These are phyloP conservation scores for Auriscalpium orientale DNA, from an alignment of 768 basidiomycete species.

Conservation along the genomic window DNA sequence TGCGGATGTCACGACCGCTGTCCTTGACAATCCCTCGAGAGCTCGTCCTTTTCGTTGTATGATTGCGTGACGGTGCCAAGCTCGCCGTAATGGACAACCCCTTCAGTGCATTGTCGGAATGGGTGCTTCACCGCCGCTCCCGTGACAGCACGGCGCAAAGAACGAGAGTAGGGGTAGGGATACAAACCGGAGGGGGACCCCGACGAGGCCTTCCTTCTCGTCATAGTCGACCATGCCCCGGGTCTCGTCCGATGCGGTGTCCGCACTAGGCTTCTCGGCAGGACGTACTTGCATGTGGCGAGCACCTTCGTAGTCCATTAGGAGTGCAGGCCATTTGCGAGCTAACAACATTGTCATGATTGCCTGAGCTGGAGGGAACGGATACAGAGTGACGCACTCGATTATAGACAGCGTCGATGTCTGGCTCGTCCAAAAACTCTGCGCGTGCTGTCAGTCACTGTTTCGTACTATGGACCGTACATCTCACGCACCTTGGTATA, in stretches of 20 bases:
- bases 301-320: conserved; percentile 65
- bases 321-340: conserved; percentile 54
- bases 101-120: conserved; percentile 49
- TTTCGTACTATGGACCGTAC: neutral
- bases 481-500: conserved; percentile 41
- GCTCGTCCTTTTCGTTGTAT: conserved; percentile 32
- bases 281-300: conserved; percentile 53
- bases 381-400: conserved; percentile 28
- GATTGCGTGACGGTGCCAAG: conserved; percentile 44
- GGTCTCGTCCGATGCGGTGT: conserved; percentile 46
- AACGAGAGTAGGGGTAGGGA: conserved; percentile 32
- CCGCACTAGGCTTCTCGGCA: conserved; percentile 50
- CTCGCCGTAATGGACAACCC: conserved; percentile 46
- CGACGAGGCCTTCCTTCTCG: conserved; percentile 38
- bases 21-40: conserved; percentile 28
- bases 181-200: conserved; percentile 35
- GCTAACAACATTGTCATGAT: conserved; percentile 21
- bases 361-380: neutral
- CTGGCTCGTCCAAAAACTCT: conserved; percentile 45
- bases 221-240: conserved; percentile 44
- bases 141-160: conserved; percentile 39
- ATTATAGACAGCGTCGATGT: conserved; percentile 50
- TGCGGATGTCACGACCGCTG: conserved; percentile 44
- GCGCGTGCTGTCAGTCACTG: neutral
- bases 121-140: conserved; percentile 51